These are phyloP conservation scores for Scytalidium lignicola DNA, from an alignment of 2,329 filamentous ascomycete genomes.

Conservation along the genomic window DNA sequence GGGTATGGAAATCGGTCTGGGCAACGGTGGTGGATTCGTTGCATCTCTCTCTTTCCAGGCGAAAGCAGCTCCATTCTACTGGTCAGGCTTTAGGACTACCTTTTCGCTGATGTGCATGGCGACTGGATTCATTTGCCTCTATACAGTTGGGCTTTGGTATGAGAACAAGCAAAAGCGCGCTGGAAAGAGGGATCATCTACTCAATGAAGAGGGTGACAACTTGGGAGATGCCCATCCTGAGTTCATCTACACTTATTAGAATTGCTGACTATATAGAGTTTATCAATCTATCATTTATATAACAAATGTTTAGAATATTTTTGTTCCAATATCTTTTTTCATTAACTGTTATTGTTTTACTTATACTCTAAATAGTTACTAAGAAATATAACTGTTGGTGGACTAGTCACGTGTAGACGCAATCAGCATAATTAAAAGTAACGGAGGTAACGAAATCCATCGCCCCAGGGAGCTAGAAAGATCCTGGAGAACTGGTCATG, in stretches of 20 bases:
- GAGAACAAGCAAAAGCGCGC: conserved; percentile 42
- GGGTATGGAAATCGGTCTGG: conserved; percentile 18
- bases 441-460: too few relatives aligned
- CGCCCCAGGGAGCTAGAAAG: too few relatives aligned
- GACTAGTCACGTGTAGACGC: too few relatives aligned
- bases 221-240: conserved; percentile 2
- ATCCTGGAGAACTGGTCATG: too few relatives aligned
- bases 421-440: too few relatives aligned
- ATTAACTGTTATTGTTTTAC: too few relatives aligned
- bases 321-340: too few relatives aligned
- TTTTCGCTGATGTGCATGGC: conserved; percentile 19
- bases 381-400: too few relatives aligned
- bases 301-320: too few relatives aligned
- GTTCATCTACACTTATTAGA: conserved; percentile 4
- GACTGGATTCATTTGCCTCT: conserved; percentile 6
- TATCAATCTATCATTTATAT: background rate
- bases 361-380: too few relatives aligned
- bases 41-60: conserved; percentile 2
- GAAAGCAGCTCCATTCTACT: conserved; percentile 2
- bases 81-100: conserved; percentile 1
- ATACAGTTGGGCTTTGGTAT: conserved; percentile 34
- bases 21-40: conserved; percentile 3
- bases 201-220: conserved; percentile 19
- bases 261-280: background rate
- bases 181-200: conserved; percentile 39